phyloP scores from a whole-genome alignment of 805 yeast genomes.

The Sungouiozyma ichnusensis region DNA sequence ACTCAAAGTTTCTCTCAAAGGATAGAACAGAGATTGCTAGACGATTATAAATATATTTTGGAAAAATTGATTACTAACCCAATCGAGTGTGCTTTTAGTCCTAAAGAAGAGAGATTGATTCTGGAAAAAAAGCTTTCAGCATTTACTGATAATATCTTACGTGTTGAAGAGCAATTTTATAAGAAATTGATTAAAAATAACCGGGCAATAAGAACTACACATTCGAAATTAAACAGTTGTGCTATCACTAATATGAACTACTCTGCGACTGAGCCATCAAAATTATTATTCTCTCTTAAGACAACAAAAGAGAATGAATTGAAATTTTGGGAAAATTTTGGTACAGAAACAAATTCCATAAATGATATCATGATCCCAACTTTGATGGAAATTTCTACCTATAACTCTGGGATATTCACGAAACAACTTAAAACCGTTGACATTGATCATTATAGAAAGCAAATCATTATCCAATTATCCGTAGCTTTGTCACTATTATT shows the following conservation, averaged over 20 bases:
- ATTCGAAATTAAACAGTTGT: conserved; percentile 11
- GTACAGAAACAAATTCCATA: conserved; percentile 1
- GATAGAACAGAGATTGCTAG: conserved; percentile 9
- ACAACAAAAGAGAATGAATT: conserved; percentile 7
- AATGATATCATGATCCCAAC: conserved; percentile 11
- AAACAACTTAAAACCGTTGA: conserved; percentile 14
- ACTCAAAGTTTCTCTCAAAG: conserved; percentile 7
- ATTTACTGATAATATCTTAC: conserved; percentile 15
- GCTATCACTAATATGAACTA: conserved; percentile 12
- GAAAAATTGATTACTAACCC: conserved; percentile 16
- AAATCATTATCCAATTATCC: conserved; percentile 19
- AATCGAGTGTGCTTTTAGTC: conserved; percentile 12
- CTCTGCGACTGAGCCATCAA: conserved; percentile 7
- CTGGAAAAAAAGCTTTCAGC: conserved; percentile 10
- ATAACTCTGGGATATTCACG: conserved; percentile 13
- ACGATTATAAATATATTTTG: conserved; percentile 15
- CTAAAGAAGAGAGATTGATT: conserved; percentile 10
- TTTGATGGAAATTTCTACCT: conserved; percentile 14
- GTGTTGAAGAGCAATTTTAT: conserved; percentile 18
- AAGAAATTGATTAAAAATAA: conserved; percentile 6
- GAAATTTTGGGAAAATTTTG: conserved; percentile 10
- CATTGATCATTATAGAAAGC: conserved; percentile 22
- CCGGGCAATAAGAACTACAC: conserved; percentile 5
- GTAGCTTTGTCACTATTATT: conserved; percentile 11
- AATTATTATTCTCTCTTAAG: conserved; percentile 10